Evolutionary conservation across 441 rosid genomes (phyloP), one percentile per base, ranked within the genome.

Genomic region (Jatropha multifida): DNA sequence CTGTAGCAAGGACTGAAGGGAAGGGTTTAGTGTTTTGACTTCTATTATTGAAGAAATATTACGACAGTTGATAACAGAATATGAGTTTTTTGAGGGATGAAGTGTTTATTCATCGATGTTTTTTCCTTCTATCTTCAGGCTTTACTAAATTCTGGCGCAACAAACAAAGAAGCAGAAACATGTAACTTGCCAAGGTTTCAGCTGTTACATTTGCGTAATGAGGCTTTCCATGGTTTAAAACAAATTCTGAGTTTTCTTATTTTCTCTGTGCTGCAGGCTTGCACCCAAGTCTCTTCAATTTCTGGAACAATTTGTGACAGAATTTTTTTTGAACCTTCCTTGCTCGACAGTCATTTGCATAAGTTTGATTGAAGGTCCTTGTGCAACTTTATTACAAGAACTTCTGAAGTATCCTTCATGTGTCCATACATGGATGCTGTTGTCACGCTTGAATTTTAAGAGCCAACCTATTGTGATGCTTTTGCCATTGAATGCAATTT

Each of bases 401-500:
- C 82, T 88, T 65, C 75, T 90, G 69, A 81, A 65, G 23, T 75
- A 85, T 71, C 85, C 89, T 84, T 88, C 96, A 74, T 59, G 73
- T 69, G 82, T 87, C 65, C 79, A 74, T 77, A 91, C 92, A 61
- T 88, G 90, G 96, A 81, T 96, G 85, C 78, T 94, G 75, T 72
- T 92, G 73, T 91, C 98, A 46, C 95, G 95, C 65, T 81, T 94
- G 74, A 91, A 81, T 76, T 84, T 82, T 42, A 79, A 83, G 72
- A 84, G 73, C 61, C 90, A 91, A 73, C 99, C 99, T 67, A 69
- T 93, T 76, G 85, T 90, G 78, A 71, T 88, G 81, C 98, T 94
- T 80, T 79, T 91, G 76, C 98, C 98, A n/a, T 83, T 89, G 78
- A 83, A 87, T 79, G 81, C 87, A 60, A 58, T 89, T 81, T 69